phyloP scores from a whole-genome alignment of 129 eudicot species.

The Deinandra increscens region DNA sequence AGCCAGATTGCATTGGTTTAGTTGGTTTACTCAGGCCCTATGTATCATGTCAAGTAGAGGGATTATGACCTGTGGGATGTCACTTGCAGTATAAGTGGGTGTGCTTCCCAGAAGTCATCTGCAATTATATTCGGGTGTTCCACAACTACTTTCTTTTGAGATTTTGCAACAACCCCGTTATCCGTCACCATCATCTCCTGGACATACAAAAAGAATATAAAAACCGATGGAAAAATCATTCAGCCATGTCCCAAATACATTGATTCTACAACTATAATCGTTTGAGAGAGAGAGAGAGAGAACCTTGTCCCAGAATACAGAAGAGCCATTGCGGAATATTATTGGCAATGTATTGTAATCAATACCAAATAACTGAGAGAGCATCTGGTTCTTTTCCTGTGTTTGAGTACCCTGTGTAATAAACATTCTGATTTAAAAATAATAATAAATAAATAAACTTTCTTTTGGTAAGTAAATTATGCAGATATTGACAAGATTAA shows the following conservation, averaged over 20 bases:
- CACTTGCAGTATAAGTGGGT: slow-evolving; percentile 45
- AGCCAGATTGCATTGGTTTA: not conserved
- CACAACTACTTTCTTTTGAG: slow-evolving; percentile 46
- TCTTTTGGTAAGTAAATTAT: not conserved
- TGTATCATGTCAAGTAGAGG: not conserved
- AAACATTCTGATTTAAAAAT: slow-evolving; percentile 16
- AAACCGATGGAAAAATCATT: not conserved
- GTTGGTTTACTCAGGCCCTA: not conserved
- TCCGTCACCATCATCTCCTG: slow-evolving; percentile 41
- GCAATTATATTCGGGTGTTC: slow-evolving; percentile 64
- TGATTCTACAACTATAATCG: too few relatives aligned
- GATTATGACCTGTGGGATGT: slow-evolving; percentile 18
- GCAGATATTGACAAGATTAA: too few relatives aligned
- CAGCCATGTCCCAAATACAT: too few relatives aligned
- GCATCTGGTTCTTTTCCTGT: slow-evolving; percentile 68
- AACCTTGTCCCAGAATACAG: slow-evolving; percentile 57
- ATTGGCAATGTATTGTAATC: slow-evolving; percentile 52
- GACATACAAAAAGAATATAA: slow-evolving; percentile 19
- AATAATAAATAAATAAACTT: not conserved
- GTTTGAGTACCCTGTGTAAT: slow-evolving; percentile 78
- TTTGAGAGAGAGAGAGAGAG: too few relatives aligned
- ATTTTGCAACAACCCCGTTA: slow-evolving; percentile 32
- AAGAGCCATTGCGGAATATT: slow-evolving; percentile 87
- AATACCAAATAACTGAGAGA: slow-evolving; percentile 42
- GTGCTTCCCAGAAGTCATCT: slow-evolving; percentile 52